Evolutionary conservation across 495 filamentous ascomycete genomes (phyloP), one percentile per base, ranked within the genome.

Genomic region (Pyronema omphalodes): DNA sequence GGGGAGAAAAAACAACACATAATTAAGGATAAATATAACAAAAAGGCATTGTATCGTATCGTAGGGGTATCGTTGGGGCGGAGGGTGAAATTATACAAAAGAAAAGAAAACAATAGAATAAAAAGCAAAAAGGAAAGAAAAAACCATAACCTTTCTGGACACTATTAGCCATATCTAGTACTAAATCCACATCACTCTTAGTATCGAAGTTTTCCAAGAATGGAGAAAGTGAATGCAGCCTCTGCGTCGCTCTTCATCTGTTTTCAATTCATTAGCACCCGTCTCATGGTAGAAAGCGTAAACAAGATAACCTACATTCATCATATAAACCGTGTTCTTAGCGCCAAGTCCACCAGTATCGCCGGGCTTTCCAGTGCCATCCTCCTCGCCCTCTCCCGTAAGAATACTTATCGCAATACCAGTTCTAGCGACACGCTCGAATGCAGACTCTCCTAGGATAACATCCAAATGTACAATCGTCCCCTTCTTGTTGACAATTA

Each of bases 401-500:
- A 87, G 86, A 9, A 96, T 81, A 53, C 79, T 88, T 47, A 93
- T 73, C 11, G 87, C 84, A 61, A 98, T 86, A 7, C 91, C 91
- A 41, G 79, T 83, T 47, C 82, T 72, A 0, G 83, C 88, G 33
- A 94, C 72, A 7, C 84, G 73, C 62, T 87, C 83, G 64, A 98
- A 98, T 52, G 82, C 84, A 57, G 75, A 82, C 66, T 84, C 83
- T 3, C 81, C 81, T 3, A 98, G 71, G 55, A 86, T 85, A 2
- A 82, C 84, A 66, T 98, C 91, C 0, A 96, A 70, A 55, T 93
- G 63, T 9, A 83, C 71, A 39, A 80, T 73, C 3, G 75, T 75
- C 53, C 77, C 76, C 9, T 80, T 81, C 67, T 82, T 80, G 12
- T 77, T 78, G 3, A 71, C 74, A 17, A 95, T 79, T 33, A 94